Base-by-base conservation (phyloP, 768 basidiomycete genomes). In the Mycena olivaceomarginata region DNA sequence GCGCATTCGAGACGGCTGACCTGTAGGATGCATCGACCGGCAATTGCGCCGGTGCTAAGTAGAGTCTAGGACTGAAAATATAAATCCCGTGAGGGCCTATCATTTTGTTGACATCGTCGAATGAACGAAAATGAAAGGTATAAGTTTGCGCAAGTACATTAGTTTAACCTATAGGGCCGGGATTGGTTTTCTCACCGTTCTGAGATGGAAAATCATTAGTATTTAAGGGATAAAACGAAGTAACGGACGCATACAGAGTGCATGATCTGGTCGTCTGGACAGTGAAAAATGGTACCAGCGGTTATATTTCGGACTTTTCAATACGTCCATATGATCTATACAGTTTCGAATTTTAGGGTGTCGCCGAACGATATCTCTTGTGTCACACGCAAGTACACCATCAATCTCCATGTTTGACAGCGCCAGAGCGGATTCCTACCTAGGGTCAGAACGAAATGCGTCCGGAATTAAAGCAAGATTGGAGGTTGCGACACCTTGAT, bases 241-340 rank as follows among this genome's bases (percentile, higher is more conserved):
- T 25, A 25, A 25, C 25, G 25, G 25, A 25, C 25, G 25, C 25
- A 25, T 25, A 25, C 25, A 25, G 25, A 25, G 25, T 25, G 25
- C 25, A 25, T 25, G 25, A 25, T 25, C 25, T 72, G 72, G 53
- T 72, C 53, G 31, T 72, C 72, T 72, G 64, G 6, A 40, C n/a
- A 25, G 37, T 10, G 11, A 40, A n/a, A 18, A 18, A 67, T 11
- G 5, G 6, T 13, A 2, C 9, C 20, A 22, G 13, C 10, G 15
- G 1, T 37, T 22, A 16, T 62, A 66, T 66, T 18, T 31, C 4
- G 7, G 22, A 31, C 72, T 5, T n/a, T 48, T 65, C 72, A 74
- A 60, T n/a, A 3, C 72, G 72, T 25, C 65, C 72, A 67, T 74
- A 74, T 5, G 48, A 11, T 15, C 57, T 59, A 25, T 74, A 74